Evolutionary conservation across 2,329 filamentous ascomycete species (phyloP), one percentile per base, ranked within the genome.

Genomic region (Scortechinia acanthostroma): DNA sequence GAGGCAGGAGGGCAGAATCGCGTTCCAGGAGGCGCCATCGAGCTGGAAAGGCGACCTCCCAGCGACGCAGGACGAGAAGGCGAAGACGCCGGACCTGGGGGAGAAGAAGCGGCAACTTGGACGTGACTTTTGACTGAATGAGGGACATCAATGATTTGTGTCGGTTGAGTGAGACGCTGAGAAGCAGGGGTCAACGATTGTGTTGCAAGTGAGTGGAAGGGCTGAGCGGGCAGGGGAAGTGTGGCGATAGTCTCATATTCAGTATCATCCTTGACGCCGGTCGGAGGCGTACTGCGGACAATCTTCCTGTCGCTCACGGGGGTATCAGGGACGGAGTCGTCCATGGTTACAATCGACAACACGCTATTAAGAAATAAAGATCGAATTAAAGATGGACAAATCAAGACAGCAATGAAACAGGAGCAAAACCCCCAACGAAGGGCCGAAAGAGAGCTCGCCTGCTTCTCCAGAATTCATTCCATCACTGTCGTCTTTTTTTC

Each of bases 21-120:
- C 10, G 35, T 40, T 40, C 35, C 35, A 40, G 17, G 6, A 40
- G 35, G 35, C 6, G 35, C 35, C 10, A 40, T 6, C 6, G 17
- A 19, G 35, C 10, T 15, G 35, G 35, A 19, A 6, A 40, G 35
- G 20, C 6, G 10, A 40, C 35, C 35, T 6, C 25, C 25, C n/a
- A 10, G 25, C 22, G 52, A 56, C 23, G 58, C 55, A 52, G 59
- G 55, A 64, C 65, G 47, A 54, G 62, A 47, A 53, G 48, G 44
- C 51, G 58, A 47, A 44, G 46, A 49, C 3, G 50, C 50, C 20
- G 21, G 45, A 14, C 44, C 42, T 33, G 47, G 10, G 33, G 45
- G 53, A 25, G 57, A 61, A 16, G 56, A 51, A 43, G 53, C 52
- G 51, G 60, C 58, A 17, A 40, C 35, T 19, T 40, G 35, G 17